These are phyloP conservation scores for Monilinia fructigena DNA, from an alignment of 2,329 filamentous ascomycete species.

Conservation along the genomic window DNA sequence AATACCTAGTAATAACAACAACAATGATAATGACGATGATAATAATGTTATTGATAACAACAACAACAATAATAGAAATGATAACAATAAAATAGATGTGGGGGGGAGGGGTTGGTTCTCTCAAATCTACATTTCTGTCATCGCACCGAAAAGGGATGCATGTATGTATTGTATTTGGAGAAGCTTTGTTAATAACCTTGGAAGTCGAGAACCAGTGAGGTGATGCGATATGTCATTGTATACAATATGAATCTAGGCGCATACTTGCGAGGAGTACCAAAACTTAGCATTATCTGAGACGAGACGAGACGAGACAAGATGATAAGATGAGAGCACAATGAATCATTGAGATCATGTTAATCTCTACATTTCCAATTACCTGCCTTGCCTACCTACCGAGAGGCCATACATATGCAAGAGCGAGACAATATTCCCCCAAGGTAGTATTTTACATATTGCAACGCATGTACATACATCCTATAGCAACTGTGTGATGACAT, in stretches of 20 bases:
- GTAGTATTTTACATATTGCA: neutral
- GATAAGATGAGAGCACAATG: no score
- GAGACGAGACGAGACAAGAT: no score
- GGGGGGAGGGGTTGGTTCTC: no score
- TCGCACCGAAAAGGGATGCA: neutral
- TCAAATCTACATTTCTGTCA: no score
- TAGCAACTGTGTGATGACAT: neutral
- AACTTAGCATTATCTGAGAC: neutral
- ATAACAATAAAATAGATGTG: no score
- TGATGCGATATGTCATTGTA: constrained; percentile 9
- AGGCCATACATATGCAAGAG: neutral
- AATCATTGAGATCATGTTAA: no score
- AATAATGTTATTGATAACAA: no score
- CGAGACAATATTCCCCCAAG: neutral
- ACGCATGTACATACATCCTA: neutral
- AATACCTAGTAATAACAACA: no score
- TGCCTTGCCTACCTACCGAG: no score
- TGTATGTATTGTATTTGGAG: neutral
- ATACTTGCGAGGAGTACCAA: neutral
- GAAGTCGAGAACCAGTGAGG: neutral
- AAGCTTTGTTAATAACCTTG: neutral
- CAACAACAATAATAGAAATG: no score
- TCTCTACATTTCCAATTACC: no score
- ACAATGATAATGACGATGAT: no score
- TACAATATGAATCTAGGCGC: neutral